phyloP scores from a whole-genome alignment of 495 filamentous ascomycete genomes.

The Penicillium soppii region DNA sequence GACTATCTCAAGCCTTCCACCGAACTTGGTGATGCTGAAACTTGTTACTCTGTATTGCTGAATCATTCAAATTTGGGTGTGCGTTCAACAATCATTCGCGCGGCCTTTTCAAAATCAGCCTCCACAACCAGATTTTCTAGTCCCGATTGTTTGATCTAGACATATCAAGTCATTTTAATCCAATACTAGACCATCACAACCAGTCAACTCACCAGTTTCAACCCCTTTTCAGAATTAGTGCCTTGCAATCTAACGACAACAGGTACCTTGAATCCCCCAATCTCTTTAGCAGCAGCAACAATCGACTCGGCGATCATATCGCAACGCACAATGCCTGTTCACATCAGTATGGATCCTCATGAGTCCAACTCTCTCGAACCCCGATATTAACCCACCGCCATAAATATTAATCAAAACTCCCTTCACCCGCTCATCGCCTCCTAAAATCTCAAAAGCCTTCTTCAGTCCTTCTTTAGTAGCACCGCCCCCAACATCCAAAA shows the following conservation, averaged over 20 bases:
- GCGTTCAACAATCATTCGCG: constrained; percentile 16
- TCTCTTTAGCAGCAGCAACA: constrained; percentile 19
- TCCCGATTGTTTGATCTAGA: constrained; percentile 20
- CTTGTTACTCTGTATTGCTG: no score
- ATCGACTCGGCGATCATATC: constrained; percentile 39
- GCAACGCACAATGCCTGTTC: constrained; percentile 32
- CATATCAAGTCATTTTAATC: background rate
- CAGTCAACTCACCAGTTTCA: constrained; percentile 19
- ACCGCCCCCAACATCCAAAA: constrained; percentile 31
- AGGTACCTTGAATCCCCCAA: constrained; percentile 25
- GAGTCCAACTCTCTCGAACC: no score
- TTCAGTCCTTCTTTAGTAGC: constrained; percentile 27
- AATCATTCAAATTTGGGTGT: background rate
- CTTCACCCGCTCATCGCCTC: constrained; percentile 19
- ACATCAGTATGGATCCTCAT: background rate
- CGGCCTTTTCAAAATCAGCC: constrained; percentile 28
- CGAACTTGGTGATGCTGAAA: no score
- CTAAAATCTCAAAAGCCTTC: constrained; percentile 31
- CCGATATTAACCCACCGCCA: constrained; percentile 23
- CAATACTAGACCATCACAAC: background rate
- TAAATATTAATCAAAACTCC: constrained; percentile 33
- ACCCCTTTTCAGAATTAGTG: constrained; percentile 26
- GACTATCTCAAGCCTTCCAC: no score
- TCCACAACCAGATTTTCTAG: constrained; percentile 24
- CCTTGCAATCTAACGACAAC: constrained; percentile 34